Base-by-base conservation (phyloP, 768 basidiomycete genomes). In the Boletus reticulatus region DNA sequence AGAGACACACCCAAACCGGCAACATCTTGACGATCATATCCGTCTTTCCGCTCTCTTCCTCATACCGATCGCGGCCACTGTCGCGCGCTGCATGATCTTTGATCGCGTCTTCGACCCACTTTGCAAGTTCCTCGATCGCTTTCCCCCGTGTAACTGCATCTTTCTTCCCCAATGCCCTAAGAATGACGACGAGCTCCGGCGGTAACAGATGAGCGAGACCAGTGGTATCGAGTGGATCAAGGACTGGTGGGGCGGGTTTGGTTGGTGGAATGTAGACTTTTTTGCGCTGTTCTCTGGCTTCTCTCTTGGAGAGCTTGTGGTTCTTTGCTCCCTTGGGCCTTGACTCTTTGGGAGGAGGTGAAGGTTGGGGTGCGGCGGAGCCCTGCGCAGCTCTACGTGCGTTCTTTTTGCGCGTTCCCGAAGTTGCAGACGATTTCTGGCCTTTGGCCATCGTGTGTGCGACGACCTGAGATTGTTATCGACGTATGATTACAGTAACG, bases 371-470 rank as follows among this genome's bases (percentile, higher is more conserved):
- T 36, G 60, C 45, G 7, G 61, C 66, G 19, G 31, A 14, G 20
- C 65, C 50, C 43, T 71, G 76, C 16, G 76, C 76, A 2, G 84
- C 80, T 67, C 89, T 94, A 57, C 88, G 84, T 16, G 89, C 89
- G 68, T 96, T 92, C 72, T 97, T 98, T 78, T 96, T 97, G 56
- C 94, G 84, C 10, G 95, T 98, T 6, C 76, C 92, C 1, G 91
- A 85, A 0, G 85, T 79, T 22, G 94, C 93, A 5, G 92, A 95
- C 4, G 89, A 89, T 67, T 90, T 92, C 51, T 69, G 65, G 11
- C 72, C 63, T 60, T 83, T 83, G 19, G 58, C 60, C 79, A 81
- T 80, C 54, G 57, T 38, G 48, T 13, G 29, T 2, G 36, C 22
- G 48, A 48, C 39, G 8, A 29, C 9, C 8, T 29, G 51, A 17